Conservation (phyloP, 306 rosid genomes). For the Castanea mollissima region DNA sequence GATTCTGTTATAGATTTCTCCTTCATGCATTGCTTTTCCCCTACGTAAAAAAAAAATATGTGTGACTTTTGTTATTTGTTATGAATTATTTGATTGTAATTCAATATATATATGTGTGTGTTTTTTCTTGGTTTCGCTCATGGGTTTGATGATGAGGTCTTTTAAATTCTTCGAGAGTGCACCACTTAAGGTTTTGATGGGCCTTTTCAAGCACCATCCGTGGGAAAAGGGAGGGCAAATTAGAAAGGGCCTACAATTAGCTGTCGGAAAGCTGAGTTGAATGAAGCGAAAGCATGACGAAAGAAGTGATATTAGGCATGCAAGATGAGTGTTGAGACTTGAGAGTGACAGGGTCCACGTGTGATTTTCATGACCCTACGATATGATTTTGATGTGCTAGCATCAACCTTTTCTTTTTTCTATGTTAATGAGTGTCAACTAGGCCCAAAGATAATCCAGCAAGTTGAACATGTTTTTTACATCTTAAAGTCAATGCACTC, state of each 20-base stretch:
- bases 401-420: constrained; percentile 34
- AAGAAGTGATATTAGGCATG: constrained; percentile 24
- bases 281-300: constrained; percentile 61
- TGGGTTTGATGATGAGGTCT: constrained; percentile 37
- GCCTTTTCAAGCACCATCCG: constrained; percentile 40
- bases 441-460: constrained; percentile 44
- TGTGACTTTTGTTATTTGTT: neutral
- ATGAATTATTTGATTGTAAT: constrained; percentile 12
- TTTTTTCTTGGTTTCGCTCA: constrained; percentile 7
- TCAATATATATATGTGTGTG: constrained; percentile 2
- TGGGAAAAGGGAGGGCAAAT: constrained; percentile 13
- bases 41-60: constrained; percentile 2
- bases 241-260: constrained; percentile 48
- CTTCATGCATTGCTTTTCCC: constrained; percentile 38
- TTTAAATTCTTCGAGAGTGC: constrained; percentile 47
- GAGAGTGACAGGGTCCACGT: constrained; percentile 78
- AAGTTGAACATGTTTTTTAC: constrained; percentile 33
- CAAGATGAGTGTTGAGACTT: constrained; percentile 50
- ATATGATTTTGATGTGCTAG: constrained; percentile 45
- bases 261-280: constrained; percentile 33
- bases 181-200: constrained; percentile 55
- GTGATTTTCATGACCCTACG: constrained; percentile 62
- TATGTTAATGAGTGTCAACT: constrained; percentile 55
- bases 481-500: constrained; percentile 64
- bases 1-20: constrained; percentile 30